phyloP scores from a whole-genome alignment of 768 basidiomycete species.

The Mycena amicta region DNA sequence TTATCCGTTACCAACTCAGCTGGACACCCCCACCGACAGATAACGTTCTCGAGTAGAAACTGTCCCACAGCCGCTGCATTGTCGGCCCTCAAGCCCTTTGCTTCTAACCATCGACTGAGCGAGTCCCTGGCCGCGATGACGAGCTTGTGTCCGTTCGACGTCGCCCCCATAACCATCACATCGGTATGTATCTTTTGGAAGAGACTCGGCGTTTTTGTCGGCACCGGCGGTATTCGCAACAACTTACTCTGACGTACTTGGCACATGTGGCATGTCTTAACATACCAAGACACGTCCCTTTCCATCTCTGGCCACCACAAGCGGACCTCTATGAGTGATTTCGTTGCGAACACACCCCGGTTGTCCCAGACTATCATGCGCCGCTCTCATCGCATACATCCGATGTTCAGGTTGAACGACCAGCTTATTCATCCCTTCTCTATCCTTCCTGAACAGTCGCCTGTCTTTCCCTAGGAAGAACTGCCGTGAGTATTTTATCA shows the following conservation, averaged over 20 bases:
- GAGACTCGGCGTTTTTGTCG: slow-evolving; percentile 23
- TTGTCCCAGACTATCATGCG: slow-evolving; percentile 31
- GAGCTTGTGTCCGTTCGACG: slow-evolving; percentile 20
- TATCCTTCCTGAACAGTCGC: slow-evolving; percentile 13
- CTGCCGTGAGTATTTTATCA: slow-evolving; percentile 2
- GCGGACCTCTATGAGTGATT: slow-evolving; percentile 12
- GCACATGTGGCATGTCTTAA: slow-evolving; percentile 28
- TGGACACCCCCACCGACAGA: slow-evolving; percentile 41
- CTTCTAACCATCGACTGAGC: slow-evolving; percentile 27
- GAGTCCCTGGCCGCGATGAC: slow-evolving; percentile 28
- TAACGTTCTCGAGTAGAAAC: slow-evolving; percentile 34
- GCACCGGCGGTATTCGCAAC: slow-evolving; percentile 17
- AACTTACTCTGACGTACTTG: slow-evolving; percentile 24
- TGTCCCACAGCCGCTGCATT: slow-evolving; percentile 21
- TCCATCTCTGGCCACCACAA: slow-evolving; percentile 36
- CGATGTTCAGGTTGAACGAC: slow-evolving; percentile 23
- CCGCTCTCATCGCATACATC: slow-evolving; percentile 23
- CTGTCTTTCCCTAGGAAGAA: slow-evolving; percentile 25
- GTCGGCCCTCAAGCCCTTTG: slow-evolving; percentile 22
- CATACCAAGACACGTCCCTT: slow-evolving; percentile 27
- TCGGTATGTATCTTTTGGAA: slow-evolving; percentile 30
- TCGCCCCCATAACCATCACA: slow-evolving; percentile 24
- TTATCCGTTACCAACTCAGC: slow-evolving; percentile 46
- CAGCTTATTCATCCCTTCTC: slow-evolving; percentile 18
- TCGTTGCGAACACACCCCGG: slow-evolving; percentile 25